phyloP scores from a whole-genome alignment of 495 filamentous ascomycete genomes.

The Penicillium macrosclerotiorum region DNA sequence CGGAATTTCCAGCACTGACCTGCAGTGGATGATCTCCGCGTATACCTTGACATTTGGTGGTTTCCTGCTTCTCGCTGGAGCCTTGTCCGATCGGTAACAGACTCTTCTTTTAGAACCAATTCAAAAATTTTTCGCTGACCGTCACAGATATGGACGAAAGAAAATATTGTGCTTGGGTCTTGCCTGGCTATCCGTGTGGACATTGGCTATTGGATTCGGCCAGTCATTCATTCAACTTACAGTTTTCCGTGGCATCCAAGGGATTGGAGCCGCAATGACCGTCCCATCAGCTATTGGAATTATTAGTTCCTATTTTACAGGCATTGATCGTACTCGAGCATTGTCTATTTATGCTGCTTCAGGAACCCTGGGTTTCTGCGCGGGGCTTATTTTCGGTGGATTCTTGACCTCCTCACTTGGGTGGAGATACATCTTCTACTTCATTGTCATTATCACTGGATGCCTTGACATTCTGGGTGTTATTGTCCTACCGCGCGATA shows the following conservation, averaged over 20 bases:
- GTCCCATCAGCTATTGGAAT: constrained; percentile 40
- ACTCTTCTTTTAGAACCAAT: too few relatives aligned
- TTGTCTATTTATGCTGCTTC: constrained; percentile 37
- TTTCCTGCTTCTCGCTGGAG: constrained; percentile 33
- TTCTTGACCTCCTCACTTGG: constrained; percentile 37
- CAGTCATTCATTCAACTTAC: constrained; percentile 36
- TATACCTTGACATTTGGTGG: constrained; percentile 39
- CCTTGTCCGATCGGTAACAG: constrained; percentile 34
- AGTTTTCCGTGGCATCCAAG: constrained; percentile 35
- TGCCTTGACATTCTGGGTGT: constrained; percentile 26
- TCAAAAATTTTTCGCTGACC: constrained; percentile 1
- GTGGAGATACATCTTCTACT: constrained; percentile 38
- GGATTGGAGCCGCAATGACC: constrained; percentile 36
- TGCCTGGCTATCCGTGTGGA: constrained; percentile 35
- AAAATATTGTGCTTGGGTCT: constrained; percentile 34
- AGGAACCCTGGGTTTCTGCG: constrained; percentile 37
- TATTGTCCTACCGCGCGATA: constrained; percentile 33
- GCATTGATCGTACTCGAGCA: constrained; percentile 31
- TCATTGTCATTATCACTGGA: constrained; percentile 35
- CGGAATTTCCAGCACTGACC: constrained; percentile 27
- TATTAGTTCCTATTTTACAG: constrained; percentile 39
- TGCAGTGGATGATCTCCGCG: constrained; percentile 43
- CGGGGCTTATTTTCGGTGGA: constrained; percentile 36
- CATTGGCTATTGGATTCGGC: constrained; percentile 36
- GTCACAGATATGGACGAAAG: constrained; percentile 31